Conservation (phyloP, 73 alveolate species). For the Paramecium tetraurelia region DNA sequence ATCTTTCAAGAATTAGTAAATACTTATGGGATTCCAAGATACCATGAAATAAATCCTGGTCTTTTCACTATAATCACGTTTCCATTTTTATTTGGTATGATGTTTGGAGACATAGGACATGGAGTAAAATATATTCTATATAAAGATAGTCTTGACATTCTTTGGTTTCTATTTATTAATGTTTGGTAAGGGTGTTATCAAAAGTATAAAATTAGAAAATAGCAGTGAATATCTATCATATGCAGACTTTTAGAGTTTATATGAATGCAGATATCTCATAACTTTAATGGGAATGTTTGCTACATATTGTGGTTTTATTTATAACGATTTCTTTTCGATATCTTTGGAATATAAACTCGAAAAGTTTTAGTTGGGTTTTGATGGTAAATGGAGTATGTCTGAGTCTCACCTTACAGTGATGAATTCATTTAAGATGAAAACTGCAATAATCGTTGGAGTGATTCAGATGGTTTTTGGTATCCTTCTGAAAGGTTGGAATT, state of each 20-base stretch:
- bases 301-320: conserved; percentile 74
- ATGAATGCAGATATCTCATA: conserved; percentile 66
- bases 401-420: conserved; percentile 79
- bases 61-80: conserved; percentile 89
- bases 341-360: conserved; percentile 62
- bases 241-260: conserved; percentile 53
- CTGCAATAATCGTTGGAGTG: conserved; percentile 94
- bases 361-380: conserved; percentile 91
- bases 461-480: conserved; percentile 94
- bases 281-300: conserved; percentile 79
- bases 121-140: conserved; percentile 68
- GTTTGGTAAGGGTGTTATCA: not conserved
- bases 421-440: conserved; percentile 95
- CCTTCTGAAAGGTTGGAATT: conserved; percentile 86
- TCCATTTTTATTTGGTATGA: conserved; percentile 97
- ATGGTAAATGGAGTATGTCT: conserved; percentile 93
- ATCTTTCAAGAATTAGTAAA: conserved; percentile 92
- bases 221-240: conserved; percentile 59
- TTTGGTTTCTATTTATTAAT: conserved; percentile 68
- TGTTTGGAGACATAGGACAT: conserved; percentile 99
- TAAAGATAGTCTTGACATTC: conserved; percentile 54
- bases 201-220: not conserved
- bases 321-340: conserved; percentile 77
- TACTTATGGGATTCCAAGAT: conserved; percentile 97
- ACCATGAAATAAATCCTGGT: conserved; percentile 97